Conservation (phyloP, 345 rosid species). For the Linum usitatissimum region DNA sequence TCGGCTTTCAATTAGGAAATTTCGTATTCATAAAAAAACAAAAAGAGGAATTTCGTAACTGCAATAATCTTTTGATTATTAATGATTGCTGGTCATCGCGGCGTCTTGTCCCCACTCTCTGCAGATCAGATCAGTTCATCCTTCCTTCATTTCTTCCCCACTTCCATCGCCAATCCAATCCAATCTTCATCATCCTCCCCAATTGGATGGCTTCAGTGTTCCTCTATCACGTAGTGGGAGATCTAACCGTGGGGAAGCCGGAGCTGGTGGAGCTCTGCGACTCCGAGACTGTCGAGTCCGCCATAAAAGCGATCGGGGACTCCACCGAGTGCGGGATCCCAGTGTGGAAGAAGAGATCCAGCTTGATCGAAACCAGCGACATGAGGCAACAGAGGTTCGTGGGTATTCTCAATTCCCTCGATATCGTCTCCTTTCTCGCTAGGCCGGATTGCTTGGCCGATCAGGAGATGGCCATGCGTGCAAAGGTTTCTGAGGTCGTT, state of each 20-base stretch:
- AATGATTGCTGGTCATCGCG: too few relatives aligned
- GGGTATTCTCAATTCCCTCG: slow-evolving; percentile 78
- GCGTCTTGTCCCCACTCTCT: too few relatives aligned
- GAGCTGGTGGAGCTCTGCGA: slow-evolving; percentile 78
- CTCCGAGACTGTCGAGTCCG: slow-evolving; percentile 76
- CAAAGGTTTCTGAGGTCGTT: slow-evolving; percentile 71
- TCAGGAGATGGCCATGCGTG: slow-evolving; percentile 66
- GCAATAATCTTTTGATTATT: too few relatives aligned
- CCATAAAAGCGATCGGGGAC: slow-evolving; percentile 72
- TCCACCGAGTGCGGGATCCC: slow-evolving; percentile 91
- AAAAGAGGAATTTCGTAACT: too few relatives aligned
- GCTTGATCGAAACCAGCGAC: slow-evolving; percentile 51
- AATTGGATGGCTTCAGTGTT: slow-evolving; percentile 73
- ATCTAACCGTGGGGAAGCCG: slow-evolving; percentile 97
- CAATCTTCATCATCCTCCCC: too few relatives aligned
- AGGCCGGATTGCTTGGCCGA: slow-evolving; percentile 67
- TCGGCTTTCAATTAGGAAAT: too few relatives aligned
- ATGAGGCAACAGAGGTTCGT: slow-evolving; percentile 76
- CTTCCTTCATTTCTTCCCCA: too few relatives aligned
- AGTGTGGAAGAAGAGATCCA: slow-evolving; percentile 70
- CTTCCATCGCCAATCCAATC: too few relatives aligned
- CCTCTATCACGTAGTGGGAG: slow-evolving; percentile 86
- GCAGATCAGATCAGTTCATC: too few relatives aligned
- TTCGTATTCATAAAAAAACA: too few relatives aligned
- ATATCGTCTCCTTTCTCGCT: slow-evolving; percentile 69